A percentile compares a stretch with the other conserved stretches of the same genome.
Evolutionary conservation across 371 early-diverging fungal genomes (phyloP).

Genomic region (Syncephalastrum racemosum): DNA sequence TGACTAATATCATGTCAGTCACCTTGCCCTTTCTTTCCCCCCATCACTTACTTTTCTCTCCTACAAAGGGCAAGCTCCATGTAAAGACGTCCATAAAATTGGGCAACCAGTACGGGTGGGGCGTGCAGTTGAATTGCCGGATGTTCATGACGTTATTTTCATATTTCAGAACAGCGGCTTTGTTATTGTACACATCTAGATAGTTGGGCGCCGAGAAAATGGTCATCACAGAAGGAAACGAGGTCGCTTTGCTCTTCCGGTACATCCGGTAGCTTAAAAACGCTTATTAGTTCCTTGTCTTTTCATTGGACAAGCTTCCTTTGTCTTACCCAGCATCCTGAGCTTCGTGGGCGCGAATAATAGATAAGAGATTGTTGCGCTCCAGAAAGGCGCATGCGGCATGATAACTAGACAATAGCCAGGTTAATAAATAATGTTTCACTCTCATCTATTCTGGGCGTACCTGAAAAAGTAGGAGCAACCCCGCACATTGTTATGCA

Average conservation of each 20-base stretch:
- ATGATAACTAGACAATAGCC: constrained; percentile 63
- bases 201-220: constrained; percentile 98
- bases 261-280: constrained; percentile 77
- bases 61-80: constrained; percentile 98
- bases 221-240: constrained; percentile 95
- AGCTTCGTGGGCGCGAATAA: constrained; percentile 98
- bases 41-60: constrained; percentile 84
- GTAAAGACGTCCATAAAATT: constrained; percentile 98
- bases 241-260: constrained; percentile 87
- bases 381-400: constrained; percentile 93
- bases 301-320: too few relatives aligned
- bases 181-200: constrained; percentile 97
- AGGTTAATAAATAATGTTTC: too few relatives aligned
- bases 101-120: constrained; percentile 97
- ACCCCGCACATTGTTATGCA: constrained; percentile 93
- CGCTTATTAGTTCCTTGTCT: too few relatives aligned
- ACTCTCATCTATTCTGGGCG: neutral
- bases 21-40: too few relatives aligned
- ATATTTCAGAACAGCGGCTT: constrained; percentile 95
- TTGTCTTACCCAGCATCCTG: constrained; percentile 91
- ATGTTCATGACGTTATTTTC: constrained; percentile 97
- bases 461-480: constrained; percentile 93
- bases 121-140: constrained; percentile 80
- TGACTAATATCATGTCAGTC: constrained; percentile 52
- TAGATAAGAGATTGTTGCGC: constrained; percentile 86